phyloP scores from a whole-genome alignment of 495 filamentous ascomycete genomes.

The Penicillium taxi region DNA sequence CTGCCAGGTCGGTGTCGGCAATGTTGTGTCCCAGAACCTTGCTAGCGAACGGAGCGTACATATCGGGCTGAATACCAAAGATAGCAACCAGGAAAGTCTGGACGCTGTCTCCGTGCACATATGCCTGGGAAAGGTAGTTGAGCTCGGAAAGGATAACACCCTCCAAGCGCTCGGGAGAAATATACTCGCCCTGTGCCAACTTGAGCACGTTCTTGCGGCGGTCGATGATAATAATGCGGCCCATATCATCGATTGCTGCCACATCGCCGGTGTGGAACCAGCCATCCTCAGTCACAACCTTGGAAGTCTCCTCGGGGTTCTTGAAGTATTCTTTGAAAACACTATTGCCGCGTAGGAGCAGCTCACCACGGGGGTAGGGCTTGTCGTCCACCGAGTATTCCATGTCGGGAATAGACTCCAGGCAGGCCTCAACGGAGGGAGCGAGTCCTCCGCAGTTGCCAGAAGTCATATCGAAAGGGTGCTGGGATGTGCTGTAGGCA shows the following conservation, averaged over 20 bases:
- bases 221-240: constrained; percentile 89
- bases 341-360: constrained; percentile 70
- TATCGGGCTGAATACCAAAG: constrained; percentile 75
- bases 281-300: constrained; percentile 75
- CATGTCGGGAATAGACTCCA: constrained; percentile 87
- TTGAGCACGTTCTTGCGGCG: constrained; percentile 98
- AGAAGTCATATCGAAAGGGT: constrained; percentile 56
- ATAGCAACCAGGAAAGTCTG: constrained; percentile 79
- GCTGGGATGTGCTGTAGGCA: constrained; percentile 58
- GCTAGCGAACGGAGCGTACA: constrained; percentile 70
- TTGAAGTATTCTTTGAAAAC: constrained; percentile 82
- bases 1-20: constrained; percentile 51
- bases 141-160: constrained; percentile 81
- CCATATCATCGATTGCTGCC: constrained; percentile 68
- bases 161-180: constrained; percentile 94
- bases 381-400: constrained; percentile 87
- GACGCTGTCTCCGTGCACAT: constrained; percentile 83
- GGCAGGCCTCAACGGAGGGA: constrained; percentile 63
- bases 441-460: constrained; percentile 77
- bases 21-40: constrained; percentile 65
- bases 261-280: constrained; percentile 98
- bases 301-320: constrained; percentile 77
- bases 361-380: constrained; percentile 87
- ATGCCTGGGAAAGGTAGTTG: constrained; percentile 68
- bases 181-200: constrained; percentile 95